These are phyloP conservation scores for Rhodotorula sp. DNA, from an alignment of 1,284 basidiomycete species.

Conservation along the genomic window DNA sequence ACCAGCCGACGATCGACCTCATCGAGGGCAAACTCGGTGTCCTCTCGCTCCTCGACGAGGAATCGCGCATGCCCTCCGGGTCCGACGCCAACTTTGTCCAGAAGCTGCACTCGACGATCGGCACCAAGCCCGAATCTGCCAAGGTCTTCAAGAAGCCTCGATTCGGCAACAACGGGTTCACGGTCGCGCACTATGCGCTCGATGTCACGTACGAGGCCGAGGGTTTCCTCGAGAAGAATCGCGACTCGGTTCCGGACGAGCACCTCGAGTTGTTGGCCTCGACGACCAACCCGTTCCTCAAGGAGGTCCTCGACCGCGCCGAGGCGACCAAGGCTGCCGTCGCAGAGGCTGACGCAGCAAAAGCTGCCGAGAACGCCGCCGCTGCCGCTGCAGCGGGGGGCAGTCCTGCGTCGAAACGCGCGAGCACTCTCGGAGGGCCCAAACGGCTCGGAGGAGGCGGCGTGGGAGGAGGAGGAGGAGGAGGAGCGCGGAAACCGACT, in stretches of 20 bases:
- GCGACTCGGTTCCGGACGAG: constrained; percentile 98
- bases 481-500: constrained; percentile 81
- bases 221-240: constrained; percentile 98
- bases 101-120: constrained; percentile 85
- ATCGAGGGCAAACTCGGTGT: constrained; percentile 98
- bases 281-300: constrained; percentile 88
- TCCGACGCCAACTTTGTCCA: constrained; percentile 90
- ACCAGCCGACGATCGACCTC: constrained; percentile 97
- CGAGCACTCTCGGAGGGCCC: constrained; percentile 65
- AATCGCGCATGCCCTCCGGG: constrained; percentile 92
- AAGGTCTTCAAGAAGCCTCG: constrained; percentile 95
- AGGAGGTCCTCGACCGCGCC: constrained; percentile 88
- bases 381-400: background rate
- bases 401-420: constrained; percentile 54
- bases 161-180: constrained; percentile 95
- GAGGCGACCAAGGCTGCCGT: constrained; percentile 60
- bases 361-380: constrained; percentile 18
- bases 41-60: constrained; percentile 91
- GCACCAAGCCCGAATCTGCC: constrained; percentile 75
- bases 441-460: constrained; percentile 26
- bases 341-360: constrained; percentile 38
- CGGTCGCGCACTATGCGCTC: constrained; percentile 95
- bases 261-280: constrained; percentile 81
- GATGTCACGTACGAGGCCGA: constrained; percentile 99
- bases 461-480: constrained; percentile 51